Percentiles rank a stretch among this genome's conserved stretches.
These are phyloP conservation scores for Paraleonurus japonicus DNA, from an alignment of 257 asterid species.

Conservation along the genomic window DNA sequence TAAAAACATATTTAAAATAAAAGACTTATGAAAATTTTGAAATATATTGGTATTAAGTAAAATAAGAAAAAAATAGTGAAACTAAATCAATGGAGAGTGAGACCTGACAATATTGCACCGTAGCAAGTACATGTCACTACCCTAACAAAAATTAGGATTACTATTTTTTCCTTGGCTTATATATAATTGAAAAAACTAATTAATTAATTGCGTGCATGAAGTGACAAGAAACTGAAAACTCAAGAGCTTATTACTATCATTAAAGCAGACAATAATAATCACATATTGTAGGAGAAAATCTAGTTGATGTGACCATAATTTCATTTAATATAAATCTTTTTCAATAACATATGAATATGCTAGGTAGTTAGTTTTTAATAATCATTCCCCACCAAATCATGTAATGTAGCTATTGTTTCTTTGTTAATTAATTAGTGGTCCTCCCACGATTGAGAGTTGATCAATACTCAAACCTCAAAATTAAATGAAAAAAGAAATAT, in stretches of 20 bases:
- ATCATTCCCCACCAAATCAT: background rate
- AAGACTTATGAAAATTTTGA: no score
- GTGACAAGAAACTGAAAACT: background rate
- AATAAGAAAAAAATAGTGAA: no score
- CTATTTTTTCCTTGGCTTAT: no score
- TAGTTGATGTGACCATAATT: slow-evolving; percentile 30
- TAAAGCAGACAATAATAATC: background rate
- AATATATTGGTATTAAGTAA: no score
- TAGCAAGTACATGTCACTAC: no score
- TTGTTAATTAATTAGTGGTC: slow-evolving; percentile 11
- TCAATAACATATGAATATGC: background rate
- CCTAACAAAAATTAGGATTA: no score
- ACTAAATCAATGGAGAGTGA: no score
- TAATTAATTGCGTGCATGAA: background rate
- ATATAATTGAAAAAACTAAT: background rate
- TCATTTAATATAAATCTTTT: slow-evolving; percentile 8
- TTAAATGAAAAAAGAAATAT: no score
- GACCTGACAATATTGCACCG: no score
- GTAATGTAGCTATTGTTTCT: background rate
- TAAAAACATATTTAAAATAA: no score
- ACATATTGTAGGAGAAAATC: slow-evolving; percentile 18
- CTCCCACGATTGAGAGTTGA: slow-evolving; percentile 4
- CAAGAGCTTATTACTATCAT: background rate
- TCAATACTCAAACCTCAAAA: background rate
- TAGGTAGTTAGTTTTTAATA: slow-evolving; percentile 9